Evolutionary conservation across 2,329 filamentous ascomycete genomes (phyloP), one percentile per base, ranked within the genome.

Genomic region (Exophiala xenobiotica): DNA sequence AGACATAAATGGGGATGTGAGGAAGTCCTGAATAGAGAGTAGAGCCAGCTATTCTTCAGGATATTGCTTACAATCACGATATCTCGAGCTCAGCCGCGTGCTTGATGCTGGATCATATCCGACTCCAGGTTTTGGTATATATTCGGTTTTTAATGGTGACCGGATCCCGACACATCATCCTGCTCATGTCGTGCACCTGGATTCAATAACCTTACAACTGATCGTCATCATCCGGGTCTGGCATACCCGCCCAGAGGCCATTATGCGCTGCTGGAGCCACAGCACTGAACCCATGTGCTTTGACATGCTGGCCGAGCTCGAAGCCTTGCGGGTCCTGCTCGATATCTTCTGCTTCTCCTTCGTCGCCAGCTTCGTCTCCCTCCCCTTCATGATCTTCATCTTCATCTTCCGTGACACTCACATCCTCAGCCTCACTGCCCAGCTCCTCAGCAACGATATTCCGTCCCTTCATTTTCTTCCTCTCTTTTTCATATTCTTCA

Each of bases 351-450:
- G 51, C 47, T 20, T 45, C 53, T 26, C 47, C 47, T 8, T 41
- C 54, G 3, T 43, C 52, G 4, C 50, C 53, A 0, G 50, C 45
- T 9, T 51, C 51, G n/a, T 47, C 54, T 7, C 41, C 52, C n/a
- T 47, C 56, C 3, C 50, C 55, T 3, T 49, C 52, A 4, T 53
- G 54, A 3, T 39, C 56, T 6, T 51, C 52, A 2, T 57, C 54
- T 19, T 63, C 61, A 4, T 61, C 61, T 38, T 60, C 61, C 22
- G 53, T 56, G 6, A 57, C 48, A 41, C 54, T 54, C n/a, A 70
- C 60, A 50, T 73, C 68, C 53, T 74, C 74, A 14, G 68, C 70
- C 58, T 73, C 69, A 57, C 70, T 74, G 16, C 70, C 73, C 38
- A 73, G 64, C 53, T 74, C 71, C n/a, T 70, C 65, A 20, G 65